Base-by-base conservation (phyloP, 805 yeast genomes). In the Metschnikowia lachancei region DNA sequence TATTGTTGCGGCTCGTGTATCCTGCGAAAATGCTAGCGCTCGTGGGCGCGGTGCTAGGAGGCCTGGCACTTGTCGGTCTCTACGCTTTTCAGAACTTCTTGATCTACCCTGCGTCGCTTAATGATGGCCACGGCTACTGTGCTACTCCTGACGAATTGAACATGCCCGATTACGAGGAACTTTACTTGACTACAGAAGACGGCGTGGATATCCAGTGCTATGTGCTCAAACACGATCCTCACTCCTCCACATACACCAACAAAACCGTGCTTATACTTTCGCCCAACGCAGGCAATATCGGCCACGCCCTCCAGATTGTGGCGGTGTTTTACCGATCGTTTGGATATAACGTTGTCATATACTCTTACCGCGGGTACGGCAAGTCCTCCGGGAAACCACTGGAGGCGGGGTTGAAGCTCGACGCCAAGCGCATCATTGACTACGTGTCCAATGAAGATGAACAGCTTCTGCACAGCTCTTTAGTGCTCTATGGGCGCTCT, bases 211-310 rank as follows among this genome's bases (percentile, higher is more conserved):
- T 92, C 29, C 86, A 87, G 49, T 76, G 87, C 19, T 92, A 71
- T 61, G 69, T 79, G 41, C 67, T 88, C 46, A 67, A 75, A 16
- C 85, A 82, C 20, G 79, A 80, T 48, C 55, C 61, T 4, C 53
- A 56, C 11, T 49, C 58, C 3, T 56, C 69, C 3, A 52, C 47
- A 17, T 77, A 81, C 47, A 64, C 75, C 28, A 72, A 78, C 52
- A 86, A 84, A 53, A 87, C 97, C 0, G 76, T 92, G 10, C 58
- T 94, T 20, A 76, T 94, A 17, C 72, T 91, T 42, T 82, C 90
- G 40, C 98, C 98, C 4, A 92, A 92, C 65, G 97, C 97, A 1
- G 98, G 98, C 4, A 92, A 94, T 63, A 92, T 92, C 53, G 98
- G 98, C 14, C 89, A 88, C 60, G 83, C 86, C 24, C 69, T 92